phyloP scores from a whole-genome alignment of 176 grass and related monocot genomes.

The Panicum miliaceum region DNA sequence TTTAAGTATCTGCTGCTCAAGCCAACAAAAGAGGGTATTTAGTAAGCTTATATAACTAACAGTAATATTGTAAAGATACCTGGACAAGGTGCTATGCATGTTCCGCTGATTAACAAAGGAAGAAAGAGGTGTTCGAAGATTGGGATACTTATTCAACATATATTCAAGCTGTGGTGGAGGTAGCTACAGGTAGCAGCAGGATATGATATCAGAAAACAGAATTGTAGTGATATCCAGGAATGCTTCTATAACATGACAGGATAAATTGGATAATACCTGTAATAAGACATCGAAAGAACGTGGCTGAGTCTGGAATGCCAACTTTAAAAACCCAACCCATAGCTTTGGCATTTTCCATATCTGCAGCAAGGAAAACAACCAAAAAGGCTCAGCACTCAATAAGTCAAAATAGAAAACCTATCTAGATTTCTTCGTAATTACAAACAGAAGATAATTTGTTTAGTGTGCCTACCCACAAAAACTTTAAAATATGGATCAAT shows the following conservation, averaged over 20 bases:
- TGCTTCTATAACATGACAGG: constrained; percentile 18
- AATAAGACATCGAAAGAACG: constrained; percentile 89
- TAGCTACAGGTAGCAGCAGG: constrained; percentile 60
- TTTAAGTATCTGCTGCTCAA: constrained; percentile 22
- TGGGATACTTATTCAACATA: constrained; percentile 68
- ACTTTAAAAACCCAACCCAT: constrained; percentile 95
- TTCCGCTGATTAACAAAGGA: constrained; percentile 73
- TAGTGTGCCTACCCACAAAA: neutral
- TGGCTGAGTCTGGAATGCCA: constrained; percentile 86
- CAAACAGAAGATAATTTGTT: constrained; percentile 33
- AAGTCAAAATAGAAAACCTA: constrained; percentile 11
- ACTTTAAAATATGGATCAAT: neutral
- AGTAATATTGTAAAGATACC: constrained; percentile 44
- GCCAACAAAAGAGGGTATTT: constrained; percentile 12
- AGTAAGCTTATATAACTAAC: constrained; percentile 19
- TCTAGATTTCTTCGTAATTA: neutral
- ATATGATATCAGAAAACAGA: constrained; percentile 49
- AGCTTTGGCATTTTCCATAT: constrained; percentile 99
- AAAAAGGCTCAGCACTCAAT: constrained; percentile 14
- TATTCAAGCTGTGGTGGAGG: constrained; percentile 76
- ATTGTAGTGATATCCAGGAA: constrained; percentile 10
- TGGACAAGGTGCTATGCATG: constrained; percentile 67
- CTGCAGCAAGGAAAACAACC: constrained; percentile 52
- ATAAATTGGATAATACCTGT: constrained; percentile 55
- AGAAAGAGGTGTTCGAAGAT: constrained; percentile 67